Percentiles rank a stretch among this genome's conserved stretches.
phyloP scores from a whole-genome alignment of 352 stramenopile genomes.

The Phytopythium aichiense region DNA sequence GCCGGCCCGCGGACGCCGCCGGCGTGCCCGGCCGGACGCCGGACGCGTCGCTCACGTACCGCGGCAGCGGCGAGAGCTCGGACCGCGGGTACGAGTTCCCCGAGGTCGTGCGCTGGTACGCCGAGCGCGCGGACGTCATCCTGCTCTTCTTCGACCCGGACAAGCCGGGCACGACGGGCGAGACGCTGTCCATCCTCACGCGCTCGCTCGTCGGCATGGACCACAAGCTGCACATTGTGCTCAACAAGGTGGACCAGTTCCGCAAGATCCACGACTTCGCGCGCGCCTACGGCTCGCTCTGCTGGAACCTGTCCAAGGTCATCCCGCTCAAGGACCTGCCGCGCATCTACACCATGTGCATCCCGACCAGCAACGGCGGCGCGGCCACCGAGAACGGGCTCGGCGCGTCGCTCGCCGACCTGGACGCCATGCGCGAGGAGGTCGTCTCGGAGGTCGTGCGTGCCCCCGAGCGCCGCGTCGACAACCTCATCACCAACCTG shows the following conservation, averaged over 20 bases:
- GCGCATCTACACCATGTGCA: slow-evolving; percentile 99
- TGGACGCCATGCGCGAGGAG: slow-evolving; percentile 95
- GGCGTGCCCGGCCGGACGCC: neutral
- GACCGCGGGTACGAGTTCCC: slow-evolving; percentile 98
- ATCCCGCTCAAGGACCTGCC: slow-evolving; percentile 99
- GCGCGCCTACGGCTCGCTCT: slow-evolving; percentile 97
- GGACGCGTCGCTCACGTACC: slow-evolving; percentile 23
- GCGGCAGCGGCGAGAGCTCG: slow-evolving; percentile 41
- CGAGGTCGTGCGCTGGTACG: slow-evolving; percentile 97
- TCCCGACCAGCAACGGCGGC: slow-evolving; percentile 77
- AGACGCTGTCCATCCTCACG: slow-evolving; percentile 98
- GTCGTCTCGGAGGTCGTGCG: slow-evolving; percentile 97
- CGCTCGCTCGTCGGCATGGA: slow-evolving; percentile 97
- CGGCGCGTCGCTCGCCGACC: slow-evolving; percentile 88
- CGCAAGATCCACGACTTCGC: slow-evolving; percentile 99
- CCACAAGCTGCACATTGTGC: slow-evolving; percentile 99
- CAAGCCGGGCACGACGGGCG: slow-evolving; percentile 98
- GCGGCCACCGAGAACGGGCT: slow-evolving; percentile 47
- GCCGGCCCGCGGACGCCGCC: slow-evolving; percentile 10
- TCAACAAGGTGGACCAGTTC: slow-evolving; percentile 99
- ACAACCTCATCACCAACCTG: slow-evolving; percentile 99
- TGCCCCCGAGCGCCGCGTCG: slow-evolving; percentile 95
- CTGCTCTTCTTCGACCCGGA: slow-evolving; percentile 99
- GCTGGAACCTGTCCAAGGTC: slow-evolving; percentile 98
- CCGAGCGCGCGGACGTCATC: slow-evolving; percentile 98